A percentile compares a stretch with the other conserved stretches of the same genome.
Conservation (phyloP, 805 yeast species). For the Ogataea haglerorum region DNA sequence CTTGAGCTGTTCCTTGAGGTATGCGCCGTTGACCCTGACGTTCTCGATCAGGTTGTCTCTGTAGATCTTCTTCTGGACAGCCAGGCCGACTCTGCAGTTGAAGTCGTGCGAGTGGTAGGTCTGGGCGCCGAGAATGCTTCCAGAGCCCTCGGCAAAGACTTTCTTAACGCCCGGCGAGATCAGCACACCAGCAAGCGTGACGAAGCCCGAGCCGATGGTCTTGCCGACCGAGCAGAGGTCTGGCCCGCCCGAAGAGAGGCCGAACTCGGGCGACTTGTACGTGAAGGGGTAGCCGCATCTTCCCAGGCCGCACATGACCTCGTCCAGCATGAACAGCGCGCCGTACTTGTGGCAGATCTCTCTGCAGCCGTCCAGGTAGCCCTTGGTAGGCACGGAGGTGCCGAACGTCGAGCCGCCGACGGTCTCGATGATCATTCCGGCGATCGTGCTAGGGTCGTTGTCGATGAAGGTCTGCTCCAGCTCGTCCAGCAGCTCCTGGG, state of each 20-base stretch:
- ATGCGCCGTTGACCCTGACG: constrained; percentile 41
- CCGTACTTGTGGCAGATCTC: constrained; percentile 51
- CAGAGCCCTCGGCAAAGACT: constrained; percentile 39
- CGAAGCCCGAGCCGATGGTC: constrained; percentile 47
- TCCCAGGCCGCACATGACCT: constrained; percentile 58
- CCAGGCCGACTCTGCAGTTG: constrained; percentile 44
- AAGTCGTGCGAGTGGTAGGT: constrained; percentile 50
- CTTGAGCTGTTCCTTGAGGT: constrained; percentile 38
- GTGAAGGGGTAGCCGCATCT: constrained; percentile 41
- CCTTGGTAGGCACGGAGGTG: constrained; percentile 42
- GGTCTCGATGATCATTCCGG: constrained; percentile 44
- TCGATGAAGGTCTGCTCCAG: constrained; percentile 41
- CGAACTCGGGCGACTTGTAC: constrained; percentile 47
- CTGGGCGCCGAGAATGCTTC: constrained; percentile 43
- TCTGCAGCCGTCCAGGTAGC: constrained; percentile 45
- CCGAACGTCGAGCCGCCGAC: constrained; percentile 47
- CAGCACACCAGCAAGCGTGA: constrained; percentile 45
- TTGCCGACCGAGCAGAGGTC: constrained; percentile 49
- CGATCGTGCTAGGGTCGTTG: constrained; percentile 42
- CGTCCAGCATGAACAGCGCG: constrained; percentile 48
- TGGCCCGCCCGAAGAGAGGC: constrained; percentile 40
- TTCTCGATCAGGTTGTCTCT: constrained; percentile 36
- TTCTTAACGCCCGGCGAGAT: constrained; percentile 39
- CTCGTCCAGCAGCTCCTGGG: constrained; percentile 36
- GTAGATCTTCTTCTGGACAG: constrained; percentile 42